These are phyloP conservation scores for Diplodia seriata DNA, from an alignment of 2,329 filamentous ascomycete genomes.

Conservation along the genomic window DNA sequence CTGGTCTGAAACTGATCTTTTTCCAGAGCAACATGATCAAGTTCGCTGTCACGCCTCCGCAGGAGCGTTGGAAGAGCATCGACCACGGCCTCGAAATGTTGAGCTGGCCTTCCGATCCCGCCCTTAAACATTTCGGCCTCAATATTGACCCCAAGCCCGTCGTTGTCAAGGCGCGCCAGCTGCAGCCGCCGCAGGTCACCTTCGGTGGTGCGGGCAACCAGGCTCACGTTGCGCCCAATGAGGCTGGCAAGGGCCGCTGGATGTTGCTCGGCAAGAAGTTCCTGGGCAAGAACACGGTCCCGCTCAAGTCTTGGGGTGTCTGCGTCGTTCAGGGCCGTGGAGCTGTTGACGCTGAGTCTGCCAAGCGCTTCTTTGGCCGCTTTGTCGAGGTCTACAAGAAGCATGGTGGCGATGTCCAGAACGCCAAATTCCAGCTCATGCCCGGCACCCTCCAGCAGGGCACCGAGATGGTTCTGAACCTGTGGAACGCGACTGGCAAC, in stretches of 20 bases:
- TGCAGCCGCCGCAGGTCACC: conserved; percentile 73
- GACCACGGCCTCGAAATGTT: conserved; percentile 70
- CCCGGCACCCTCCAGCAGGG: conserved; percentile 44
- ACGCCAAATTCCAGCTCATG: conserved; percentile 53
- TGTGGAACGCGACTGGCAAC: conserved; percentile 64
- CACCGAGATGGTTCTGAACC: conserved; percentile 61
- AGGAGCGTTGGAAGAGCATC: conserved; percentile 72
- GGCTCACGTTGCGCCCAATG: conserved; percentile 38
- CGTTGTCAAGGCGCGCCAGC: conserved; percentile 68
- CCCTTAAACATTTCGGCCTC: conserved; percentile 76
- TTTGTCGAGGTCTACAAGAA: conserved; percentile 67
- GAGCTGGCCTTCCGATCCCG: conserved; percentile 71
- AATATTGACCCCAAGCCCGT: conserved; percentile 70
- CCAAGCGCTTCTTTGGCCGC: conserved; percentile 62
- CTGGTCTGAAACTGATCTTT: background rate
- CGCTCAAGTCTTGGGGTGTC: conserved; percentile 77
- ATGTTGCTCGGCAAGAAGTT: conserved; percentile 85
- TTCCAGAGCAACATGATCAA: conserved; percentile 77
- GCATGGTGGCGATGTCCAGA: conserved; percentile 66
- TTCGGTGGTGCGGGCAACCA: conserved; percentile 58
- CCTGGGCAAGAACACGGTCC: conserved; percentile 65
- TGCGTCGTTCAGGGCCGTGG: conserved; percentile 66
- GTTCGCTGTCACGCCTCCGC: conserved; percentile 82
- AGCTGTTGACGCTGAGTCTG: conserved; percentile 54
- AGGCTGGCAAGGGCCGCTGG: conserved; percentile 76